phyloP scores from a whole-genome alignment of 169 alveolate species.

The Ophryocystis elektroscirrha region DNA sequence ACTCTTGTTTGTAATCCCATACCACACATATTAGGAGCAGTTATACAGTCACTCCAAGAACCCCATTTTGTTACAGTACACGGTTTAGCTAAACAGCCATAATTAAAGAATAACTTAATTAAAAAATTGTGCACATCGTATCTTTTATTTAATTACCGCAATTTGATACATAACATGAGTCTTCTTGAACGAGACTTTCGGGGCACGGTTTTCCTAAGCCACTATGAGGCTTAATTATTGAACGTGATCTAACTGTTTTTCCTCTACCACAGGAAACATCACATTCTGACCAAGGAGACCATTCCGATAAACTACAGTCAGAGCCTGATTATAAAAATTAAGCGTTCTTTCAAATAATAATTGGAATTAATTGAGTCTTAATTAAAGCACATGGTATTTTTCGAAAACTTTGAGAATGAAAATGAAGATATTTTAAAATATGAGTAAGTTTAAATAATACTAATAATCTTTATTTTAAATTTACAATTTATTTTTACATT shows the following conservation, averaged over 20 bases:
- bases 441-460: background rate
- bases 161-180: too few relatives aligned
- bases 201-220: too few relatives aligned
- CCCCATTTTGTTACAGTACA: too few relatives aligned
- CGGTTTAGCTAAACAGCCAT: too few relatives aligned
- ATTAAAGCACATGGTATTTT: background rate
- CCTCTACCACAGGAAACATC: conserved; percentile 11
- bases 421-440: background rate
- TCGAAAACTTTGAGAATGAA: background rate
- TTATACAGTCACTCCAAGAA: too few relatives aligned
- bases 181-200: too few relatives aligned
- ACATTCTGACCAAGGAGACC: conserved; percentile 21
- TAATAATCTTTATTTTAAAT: background rate
- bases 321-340: background rate
- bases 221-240: too few relatives aligned
- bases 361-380: background rate
- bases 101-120: too few relatives aligned
- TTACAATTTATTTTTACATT: background rate
- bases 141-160: too few relatives aligned
- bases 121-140: too few relatives aligned
- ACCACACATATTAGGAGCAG: too few relatives aligned
- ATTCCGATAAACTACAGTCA: conserved; percentile 13
- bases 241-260: conserved; percentile 5
- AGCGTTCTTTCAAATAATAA: background rate
- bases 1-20: too few relatives aligned